Base-by-base conservation (phyloP, 352 stramenopile species). In the Phytophthora sp. region DNA sequence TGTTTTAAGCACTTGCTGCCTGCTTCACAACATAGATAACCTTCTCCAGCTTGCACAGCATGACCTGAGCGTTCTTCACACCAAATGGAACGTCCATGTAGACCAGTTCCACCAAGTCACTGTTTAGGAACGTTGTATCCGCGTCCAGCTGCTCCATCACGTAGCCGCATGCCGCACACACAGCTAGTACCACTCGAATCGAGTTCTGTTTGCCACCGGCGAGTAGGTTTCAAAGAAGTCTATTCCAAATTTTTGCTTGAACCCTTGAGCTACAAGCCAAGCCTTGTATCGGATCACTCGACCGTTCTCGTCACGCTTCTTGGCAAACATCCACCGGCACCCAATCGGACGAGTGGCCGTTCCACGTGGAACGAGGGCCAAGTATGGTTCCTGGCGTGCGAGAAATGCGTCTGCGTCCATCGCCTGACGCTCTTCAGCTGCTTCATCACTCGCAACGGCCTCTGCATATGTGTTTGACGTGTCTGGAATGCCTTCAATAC, bases 241-340 rank as follows among this genome's bases (percentile, higher is more conserved):
- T n/a, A n/a, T n/a, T n/a, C n/a, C n/a, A n/a, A n/a, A n/a, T n/a
- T n/a, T n/a, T n/a, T n/a, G n/a, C n/a, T n/a, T n/a, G n/a, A n/a
- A n/a, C n/a, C n/a, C n/a, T n/a, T n/a, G n/a, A n/a, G n/a, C n/a
- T n/a, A n/a, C n/a, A n/a, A n/a, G n/a, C n/a, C n/a, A n/a, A n/a
- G n/a, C n/a, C n/a, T n/a, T n/a, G 41, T 49, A 49, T 6, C 41
- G 41, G 9, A 49, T 21, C 7, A 49, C 41, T 15, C 29, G 15
- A 29, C 41, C 41, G 18, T 23, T n/a, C n/a, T 49, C 18, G 20
- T 49, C 29, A 21, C 41, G 41, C 41, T 49, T 49, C 41, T 49
- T 49, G 6, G 41, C 41, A 27, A 49, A n/a, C n/a, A 49, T 27
- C 5, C 41, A 49, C 2, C 18, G 20, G 2, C 41, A 49, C 20